A percentile compares a stretch with the other conserved stretches of the same genome.
Evolutionary conservation across 23 red algal genomes (phyloP).

Genomic region (Gracilaria domingensis): DNA sequence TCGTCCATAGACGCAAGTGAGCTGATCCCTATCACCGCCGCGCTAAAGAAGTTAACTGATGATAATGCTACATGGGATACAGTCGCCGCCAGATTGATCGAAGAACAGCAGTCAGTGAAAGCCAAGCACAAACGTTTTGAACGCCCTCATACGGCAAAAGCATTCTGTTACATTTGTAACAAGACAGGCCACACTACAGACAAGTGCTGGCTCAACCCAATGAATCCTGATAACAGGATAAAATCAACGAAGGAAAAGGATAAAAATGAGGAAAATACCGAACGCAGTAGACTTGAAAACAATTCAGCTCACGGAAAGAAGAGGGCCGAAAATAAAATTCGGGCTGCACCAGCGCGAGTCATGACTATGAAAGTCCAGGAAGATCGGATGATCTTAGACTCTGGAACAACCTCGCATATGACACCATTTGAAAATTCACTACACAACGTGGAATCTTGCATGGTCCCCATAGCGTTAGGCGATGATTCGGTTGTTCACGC

Average conservation of each 20-base stretch:
- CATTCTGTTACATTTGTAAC: neutral
- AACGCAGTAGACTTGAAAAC: too few species aligned
- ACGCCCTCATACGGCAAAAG: neutral
- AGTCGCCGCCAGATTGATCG: neutral
- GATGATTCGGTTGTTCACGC: conserved; percentile 21
- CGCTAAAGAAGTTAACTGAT: neutral
- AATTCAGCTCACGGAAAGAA: too few species aligned
- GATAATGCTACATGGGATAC: conserved; percentile 1
- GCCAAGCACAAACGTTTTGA: neutral
- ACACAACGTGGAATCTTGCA: neutral
- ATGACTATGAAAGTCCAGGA: too few species aligned
- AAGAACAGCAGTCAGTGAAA: conserved; percentile 2
- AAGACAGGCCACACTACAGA: neutral
- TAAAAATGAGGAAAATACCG: too few species aligned
- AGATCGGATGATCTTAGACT: too few species aligned
- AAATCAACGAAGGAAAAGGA: too few species aligned
- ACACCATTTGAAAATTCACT: neutral
- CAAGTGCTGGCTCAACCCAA: conserved; percentile 23
- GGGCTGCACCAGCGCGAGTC: too few species aligned
- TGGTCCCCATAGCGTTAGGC: conserved; percentile 21
- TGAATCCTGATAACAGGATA: neutral
- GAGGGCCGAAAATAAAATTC: too few species aligned
- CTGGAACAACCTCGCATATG: neutral
- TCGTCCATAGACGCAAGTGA: neutral
- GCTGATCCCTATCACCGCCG: neutral